Conservation (phyloP, 202 grass and related monocot species). For the Hordeum pubiflorum region DNA sequence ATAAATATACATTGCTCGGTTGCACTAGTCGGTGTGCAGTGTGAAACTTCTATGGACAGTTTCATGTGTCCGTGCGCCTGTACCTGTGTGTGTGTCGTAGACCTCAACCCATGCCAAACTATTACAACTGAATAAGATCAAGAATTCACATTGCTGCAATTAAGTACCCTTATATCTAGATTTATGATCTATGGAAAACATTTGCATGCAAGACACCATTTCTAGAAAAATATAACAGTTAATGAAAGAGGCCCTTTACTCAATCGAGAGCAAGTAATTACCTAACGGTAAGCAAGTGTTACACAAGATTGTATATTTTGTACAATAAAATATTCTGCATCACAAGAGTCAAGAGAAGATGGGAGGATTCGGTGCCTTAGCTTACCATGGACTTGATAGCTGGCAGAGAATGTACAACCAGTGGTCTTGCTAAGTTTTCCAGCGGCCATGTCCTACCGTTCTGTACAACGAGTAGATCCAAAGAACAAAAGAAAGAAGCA, state of each 20-base stretch:
- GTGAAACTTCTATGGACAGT: neutral
- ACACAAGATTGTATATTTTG: neutral
- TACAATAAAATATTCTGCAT: neutral
- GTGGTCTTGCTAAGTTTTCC: conserved; percentile 65
- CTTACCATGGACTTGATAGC: conserved; percentile 67
- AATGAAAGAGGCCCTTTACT: neutral
- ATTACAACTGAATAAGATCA: neutral
- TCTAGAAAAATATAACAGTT: neutral
- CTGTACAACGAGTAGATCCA: conserved; percentile 52
- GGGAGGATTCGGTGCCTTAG: conserved; percentile 2
- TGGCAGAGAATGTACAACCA: conserved; percentile 55
- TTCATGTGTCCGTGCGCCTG: neutral
- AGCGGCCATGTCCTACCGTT: conserved; percentile 75
- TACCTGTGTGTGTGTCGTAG: neutral
- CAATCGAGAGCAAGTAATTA: neutral
- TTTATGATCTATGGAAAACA: neutral
- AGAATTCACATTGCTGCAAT: neutral
- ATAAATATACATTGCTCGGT: neutral
- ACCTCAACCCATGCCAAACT: neutral
- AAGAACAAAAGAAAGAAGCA: conserved; percentile 57
- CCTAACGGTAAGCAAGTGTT: too few relatives aligned
- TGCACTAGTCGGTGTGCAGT: neutral
- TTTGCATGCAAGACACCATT: neutral
- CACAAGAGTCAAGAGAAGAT: neutral
- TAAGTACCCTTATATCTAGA: neutral